Conservation (phyloP, 129 eudicot genomes). For the Apium graveolens region DNA sequence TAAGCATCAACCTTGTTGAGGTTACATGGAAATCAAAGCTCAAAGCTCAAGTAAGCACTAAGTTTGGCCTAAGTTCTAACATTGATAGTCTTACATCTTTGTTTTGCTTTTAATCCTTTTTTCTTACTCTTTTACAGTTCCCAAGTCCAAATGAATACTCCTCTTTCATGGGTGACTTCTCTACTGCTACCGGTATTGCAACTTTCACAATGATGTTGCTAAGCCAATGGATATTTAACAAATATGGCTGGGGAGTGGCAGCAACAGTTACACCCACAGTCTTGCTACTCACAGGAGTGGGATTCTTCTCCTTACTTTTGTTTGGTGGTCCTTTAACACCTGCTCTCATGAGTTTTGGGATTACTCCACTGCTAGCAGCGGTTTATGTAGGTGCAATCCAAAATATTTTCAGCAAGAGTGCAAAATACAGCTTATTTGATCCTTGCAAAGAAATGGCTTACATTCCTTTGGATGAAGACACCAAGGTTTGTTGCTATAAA, state of each 20-base stretch:
- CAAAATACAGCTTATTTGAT: conserved; percentile 94
- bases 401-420: conserved; percentile 96
- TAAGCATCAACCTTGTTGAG: conserved; percentile 93
- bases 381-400: conserved; percentile 98
- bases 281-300: conserved; percentile 81
- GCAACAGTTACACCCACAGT: conserved; percentile 94
- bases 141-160: conserved; percentile 98
- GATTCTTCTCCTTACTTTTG: conserved; percentile 81
- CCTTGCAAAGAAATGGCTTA: conserved; percentile 99
- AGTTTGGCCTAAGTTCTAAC: not conserved
- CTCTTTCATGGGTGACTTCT: conserved; percentile 99
- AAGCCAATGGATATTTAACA: conserved; percentile 89
- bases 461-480: conserved; percentile 97
- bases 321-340: conserved; percentile 84
- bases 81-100: not conserved
- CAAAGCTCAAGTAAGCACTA: conserved; percentile 78
- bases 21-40: conserved; percentile 99
- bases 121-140: conserved; percentile 41
- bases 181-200: conserved; percentile 95
- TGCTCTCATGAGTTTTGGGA: conserved; percentile 59
- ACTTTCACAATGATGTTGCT: conserved; percentile 96
- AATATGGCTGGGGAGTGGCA: conserved; percentile 98
- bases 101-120: conserved; percentile 1
- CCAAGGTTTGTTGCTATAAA: conserved; percentile 55
- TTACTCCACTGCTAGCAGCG: conserved; percentile 95